Evolutionary conservation across 306 rosid genomes (phyloP).

Genomic region (Sindora glabra): DNA sequence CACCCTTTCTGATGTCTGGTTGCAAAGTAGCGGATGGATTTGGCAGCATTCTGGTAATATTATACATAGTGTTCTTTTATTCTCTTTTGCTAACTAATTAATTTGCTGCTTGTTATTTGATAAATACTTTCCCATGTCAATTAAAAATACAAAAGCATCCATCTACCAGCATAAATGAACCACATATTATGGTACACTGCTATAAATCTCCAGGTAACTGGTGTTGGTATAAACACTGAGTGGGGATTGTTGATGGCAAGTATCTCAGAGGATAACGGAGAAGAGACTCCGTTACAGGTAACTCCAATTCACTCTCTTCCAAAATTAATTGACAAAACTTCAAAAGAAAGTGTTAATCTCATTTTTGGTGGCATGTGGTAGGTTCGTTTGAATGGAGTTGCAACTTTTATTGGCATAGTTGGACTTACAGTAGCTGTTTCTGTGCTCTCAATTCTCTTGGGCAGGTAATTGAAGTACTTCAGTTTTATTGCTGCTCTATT

Average conservation of each 20-base stretch:
- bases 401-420: conserved; percentile 91
- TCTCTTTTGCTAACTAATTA: neutral
- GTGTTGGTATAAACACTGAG: conserved; percentile 97
- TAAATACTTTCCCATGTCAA: too few relatives aligned
- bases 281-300: conserved; percentile 99
- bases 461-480: conserved; percentile 56
- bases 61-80: neutral
- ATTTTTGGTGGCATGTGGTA: conserved; percentile 30
- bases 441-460: conserved; percentile 77
- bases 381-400: conserved; percentile 99
- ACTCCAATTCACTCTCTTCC: conserved; percentile 21
- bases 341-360: too few relatives aligned
- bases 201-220: conserved; percentile 70
- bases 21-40: conserved; percentile 98
- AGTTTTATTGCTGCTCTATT: too few relatives aligned
- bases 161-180: too few relatives aligned
- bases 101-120: neutral
- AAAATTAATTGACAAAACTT: neutral
- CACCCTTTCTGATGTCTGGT: conserved; percentile 96
- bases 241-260: conserved; percentile 99
- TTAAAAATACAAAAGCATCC: too few relatives aligned
- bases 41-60: conserved; percentile 86
- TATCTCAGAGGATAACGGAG: conserved; percentile 92
- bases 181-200: conserved; percentile 8
- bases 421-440: conserved; percentile 79